A percentile compares a stretch with the other conserved stretches of the same genome.
These are phyloP conservation scores for Cutaneotrichosporon arboriforme DNA, from an alignment of 1,284 basidiomycete species.

Conservation along the genomic window DNA sequence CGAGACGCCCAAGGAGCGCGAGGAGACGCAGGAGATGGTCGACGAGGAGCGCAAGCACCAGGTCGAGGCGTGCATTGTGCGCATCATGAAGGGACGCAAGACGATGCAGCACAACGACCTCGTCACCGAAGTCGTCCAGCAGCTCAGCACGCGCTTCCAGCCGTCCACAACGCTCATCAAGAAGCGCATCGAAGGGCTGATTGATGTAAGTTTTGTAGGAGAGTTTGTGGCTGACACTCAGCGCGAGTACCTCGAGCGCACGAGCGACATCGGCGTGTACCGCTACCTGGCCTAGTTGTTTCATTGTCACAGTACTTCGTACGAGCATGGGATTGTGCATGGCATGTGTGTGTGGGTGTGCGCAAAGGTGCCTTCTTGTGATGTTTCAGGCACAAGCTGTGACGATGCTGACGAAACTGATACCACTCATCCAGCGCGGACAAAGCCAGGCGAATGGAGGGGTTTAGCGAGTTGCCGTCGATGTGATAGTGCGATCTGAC, in stretches of 20 bases:
- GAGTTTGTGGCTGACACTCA: constrained; percentile 12
- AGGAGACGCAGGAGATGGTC: constrained; percentile 83
- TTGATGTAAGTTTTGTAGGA: constrained; percentile 62
- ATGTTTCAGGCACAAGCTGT: too few species aligned
- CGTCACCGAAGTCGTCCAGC: constrained; percentile 82
- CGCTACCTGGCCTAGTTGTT: constrained; percentile 38
- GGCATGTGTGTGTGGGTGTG: too few species aligned
- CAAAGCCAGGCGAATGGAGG: too few species aligned
- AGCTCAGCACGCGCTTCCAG: constrained; percentile 75
- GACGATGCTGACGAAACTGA: too few species aligned
- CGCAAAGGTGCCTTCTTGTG: too few species aligned
- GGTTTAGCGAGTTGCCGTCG: too few species aligned
- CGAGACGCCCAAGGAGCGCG: constrained; percentile 79
- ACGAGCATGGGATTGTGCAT: neutral
- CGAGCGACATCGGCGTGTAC: constrained; percentile 41
- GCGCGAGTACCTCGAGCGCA: constrained; percentile 47
- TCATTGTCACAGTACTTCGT: neutral
- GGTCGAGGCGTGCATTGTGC: constrained; percentile 94
- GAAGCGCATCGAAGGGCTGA: constrained; percentile 87
- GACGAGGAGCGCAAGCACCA: constrained; percentile 89
- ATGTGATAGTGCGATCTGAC: too few species aligned
- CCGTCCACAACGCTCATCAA: constrained; percentile 84
- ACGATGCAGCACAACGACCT: constrained; percentile 83
- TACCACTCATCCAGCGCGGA: too few species aligned
- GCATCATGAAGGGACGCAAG: constrained; percentile 97